These are phyloP conservation scores for Vanilla planifolia DNA, from an alignment of 106 monocot genomes.

Conservation along the genomic window DNA sequence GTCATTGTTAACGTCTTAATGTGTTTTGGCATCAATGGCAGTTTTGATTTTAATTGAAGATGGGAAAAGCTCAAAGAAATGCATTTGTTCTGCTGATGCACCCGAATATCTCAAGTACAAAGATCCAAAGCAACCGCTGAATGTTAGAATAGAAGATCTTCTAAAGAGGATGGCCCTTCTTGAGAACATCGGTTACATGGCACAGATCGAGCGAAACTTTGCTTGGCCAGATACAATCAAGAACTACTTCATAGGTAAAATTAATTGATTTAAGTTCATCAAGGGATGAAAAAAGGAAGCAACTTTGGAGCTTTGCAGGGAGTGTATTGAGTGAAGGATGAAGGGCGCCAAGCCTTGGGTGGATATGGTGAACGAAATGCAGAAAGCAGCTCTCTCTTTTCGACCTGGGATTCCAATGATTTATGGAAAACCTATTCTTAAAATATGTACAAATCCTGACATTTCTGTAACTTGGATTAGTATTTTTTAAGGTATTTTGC, in stretches of 20 bases:
- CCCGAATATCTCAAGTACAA: conserved; percentile 32
- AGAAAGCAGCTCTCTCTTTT: conserved; percentile 16
- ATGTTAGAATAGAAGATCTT: conserved; percentile 27
- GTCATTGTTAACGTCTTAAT: no score
- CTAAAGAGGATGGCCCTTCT: conserved; percentile 31
- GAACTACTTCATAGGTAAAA: conserved; percentile 21
- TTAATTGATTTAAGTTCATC: neutral
- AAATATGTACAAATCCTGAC: no score
- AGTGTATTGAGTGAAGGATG: conserved; percentile 23
- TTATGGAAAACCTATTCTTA: no score
- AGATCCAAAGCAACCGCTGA: conserved; percentile 30
- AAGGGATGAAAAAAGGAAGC: neutral
- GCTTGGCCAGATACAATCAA: conserved; percentile 15
- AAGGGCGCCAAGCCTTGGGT: conserved; percentile 19
- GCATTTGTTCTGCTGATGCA: conserved; percentile 13
- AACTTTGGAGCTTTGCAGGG: conserved; percentile 7
- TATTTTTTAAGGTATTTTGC: no score
- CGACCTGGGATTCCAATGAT: conserved; percentile 19
- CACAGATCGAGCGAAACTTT: conserved; percentile 30
- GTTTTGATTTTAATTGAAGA: neutral
- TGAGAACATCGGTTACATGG: conserved; percentile 44
- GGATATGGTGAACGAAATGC: conserved; percentile 22
- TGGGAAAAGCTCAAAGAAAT: neutral
- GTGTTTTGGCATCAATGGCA: no score
- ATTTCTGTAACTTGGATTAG: no score